Evolutionary conservation across 768 basidiomycete genomes (phyloP), one percentile per base, ranked within the genome.

Genomic region (Amanita pseudoporphyria): DNA sequence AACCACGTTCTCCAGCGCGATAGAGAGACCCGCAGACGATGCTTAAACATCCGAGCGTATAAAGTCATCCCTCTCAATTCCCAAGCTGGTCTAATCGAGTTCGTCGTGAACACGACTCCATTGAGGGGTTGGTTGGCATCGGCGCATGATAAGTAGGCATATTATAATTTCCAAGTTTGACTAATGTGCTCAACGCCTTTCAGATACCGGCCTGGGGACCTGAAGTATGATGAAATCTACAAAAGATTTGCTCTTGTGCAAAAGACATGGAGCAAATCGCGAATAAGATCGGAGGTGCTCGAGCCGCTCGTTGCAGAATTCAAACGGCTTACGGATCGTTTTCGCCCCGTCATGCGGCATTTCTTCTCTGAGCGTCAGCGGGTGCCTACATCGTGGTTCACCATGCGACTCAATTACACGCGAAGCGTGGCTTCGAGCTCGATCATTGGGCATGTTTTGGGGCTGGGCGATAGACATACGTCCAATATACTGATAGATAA

Each of bases 351-450:
- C 42, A 82, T 98, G 81, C 79, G 95, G 18, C 90, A 96, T 63
- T 93, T 84, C 62, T 98, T 99, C 66, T 89, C 86, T 3, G 90
- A 97, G 59, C 77, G 76, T 53, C 87, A 93, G 68, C 93, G 87
- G 61, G 77, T 74, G 0, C 95, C 96, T 12, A 84, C 88, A 59
- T 71, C 81, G 1, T 99, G 96, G 95, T 97, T 93, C 61, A 74
- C 81, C 10, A 92, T 85, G 82, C 79, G 93, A 19, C 67, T 98
- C 19, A 82, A 81, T 57, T 99, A 97, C 64, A 80, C 85, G 1
- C 81, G 96, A 30, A 95, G 92, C 62, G 87, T 93, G 13, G 96
- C 96, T 4, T 88, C 88, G 0, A 92, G 82, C 2, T 93, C 90
- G 9, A 96, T 98, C 51, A 89, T 96, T 14, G 96, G 95, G 0